A percentile compares a stretch with the other conserved stretches of the same genome.
phyloP scores from a whole-genome alignment of 2,329 filamentous ascomycete species.

The Epichloe amarillans region DNA sequence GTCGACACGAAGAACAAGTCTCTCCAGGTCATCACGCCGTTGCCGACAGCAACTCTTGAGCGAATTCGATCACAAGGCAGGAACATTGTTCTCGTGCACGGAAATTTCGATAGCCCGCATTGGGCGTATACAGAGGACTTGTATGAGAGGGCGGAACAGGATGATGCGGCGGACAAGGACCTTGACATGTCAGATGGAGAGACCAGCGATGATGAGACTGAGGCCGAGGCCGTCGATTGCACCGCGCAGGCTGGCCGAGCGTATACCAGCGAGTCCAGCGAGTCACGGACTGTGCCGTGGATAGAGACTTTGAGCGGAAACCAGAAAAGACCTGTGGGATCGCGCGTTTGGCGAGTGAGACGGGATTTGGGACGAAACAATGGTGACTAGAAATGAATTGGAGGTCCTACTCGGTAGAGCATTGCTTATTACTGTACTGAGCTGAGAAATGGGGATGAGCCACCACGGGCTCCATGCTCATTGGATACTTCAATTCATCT shows the following conservation, averaged over 20 bases:
- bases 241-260: constrained; percentile 12
- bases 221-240: background rate
- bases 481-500: no score
- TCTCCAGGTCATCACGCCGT: constrained; percentile 55
- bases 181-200: constrained; percentile 22
- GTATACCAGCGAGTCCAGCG: constrained; percentile 6
- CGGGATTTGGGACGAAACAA: constrained; percentile 41
- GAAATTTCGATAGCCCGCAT: constrained; percentile 53
- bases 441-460: no score
- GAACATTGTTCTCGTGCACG: constrained; percentile 50
- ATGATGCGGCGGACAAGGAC: constrained; percentile 16
- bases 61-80: constrained; percentile 27
- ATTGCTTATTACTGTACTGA: no score
- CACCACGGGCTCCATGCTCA: no score
- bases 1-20: constrained; percentile 41
- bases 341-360: constrained; percentile 49
- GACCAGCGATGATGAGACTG: constrained; percentile 18
- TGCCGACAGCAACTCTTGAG: constrained; percentile 27
- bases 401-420: no score
- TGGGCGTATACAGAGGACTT: constrained; percentile 59
- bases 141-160: constrained; percentile 23
- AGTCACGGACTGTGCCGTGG: constrained; percentile 36
- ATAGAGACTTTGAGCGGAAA: constrained; percentile 43
- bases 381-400: constrained; percentile 10
- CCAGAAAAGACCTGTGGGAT: constrained; percentile 42